Conservation (phyloP, 2,329 filamentous ascomycete species). For the Coniella lustricola region DNA sequence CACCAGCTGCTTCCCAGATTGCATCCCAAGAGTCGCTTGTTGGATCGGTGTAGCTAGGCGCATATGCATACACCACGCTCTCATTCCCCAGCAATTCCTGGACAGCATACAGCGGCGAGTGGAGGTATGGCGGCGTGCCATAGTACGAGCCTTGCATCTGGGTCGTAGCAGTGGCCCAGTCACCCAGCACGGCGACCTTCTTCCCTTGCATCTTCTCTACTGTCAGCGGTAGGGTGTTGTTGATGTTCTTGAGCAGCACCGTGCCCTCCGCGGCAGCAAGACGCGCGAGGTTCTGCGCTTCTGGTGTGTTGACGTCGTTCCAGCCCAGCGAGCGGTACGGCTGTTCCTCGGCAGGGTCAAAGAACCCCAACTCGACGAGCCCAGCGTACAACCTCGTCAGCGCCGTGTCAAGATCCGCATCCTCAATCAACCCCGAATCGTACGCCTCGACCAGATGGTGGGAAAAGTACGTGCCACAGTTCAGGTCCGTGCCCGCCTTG, state of each 20-base stretch:
- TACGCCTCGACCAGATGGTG: constrained; percentile 20
- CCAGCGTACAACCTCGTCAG: constrained; percentile 46
- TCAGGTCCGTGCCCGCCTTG: constrained; percentile 44
- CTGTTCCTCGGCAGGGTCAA: constrained; percentile 38
- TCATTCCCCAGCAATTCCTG: constrained; percentile 10
- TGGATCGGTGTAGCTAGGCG: constrained; percentile 18
- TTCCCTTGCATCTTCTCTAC: constrained; percentile 35
- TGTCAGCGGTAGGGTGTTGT: constrained; percentile 40
- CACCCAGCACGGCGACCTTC: constrained; percentile 49
- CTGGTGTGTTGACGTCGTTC: constrained; percentile 47
- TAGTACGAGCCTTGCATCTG: constrained; percentile 55
- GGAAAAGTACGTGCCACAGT: constrained; percentile 31
- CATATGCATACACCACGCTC: constrained; percentile 19
- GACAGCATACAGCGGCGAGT: constrained; percentile 42
- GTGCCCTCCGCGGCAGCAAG: constrained; percentile 43
- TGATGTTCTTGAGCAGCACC: constrained; percentile 45
- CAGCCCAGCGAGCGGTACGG: constrained; percentile 47
- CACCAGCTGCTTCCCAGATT: constrained; percentile 31
- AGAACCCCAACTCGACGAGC: constrained; percentile 50
- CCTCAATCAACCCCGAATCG: constrained; percentile 33
- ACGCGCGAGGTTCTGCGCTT: constrained; percentile 48
- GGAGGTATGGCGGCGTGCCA: constrained; percentile 48
- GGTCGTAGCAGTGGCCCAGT: constrained; percentile 49
- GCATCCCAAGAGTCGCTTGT: constrained; percentile 25
- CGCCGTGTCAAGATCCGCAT: constrained; percentile 39